Percentiles rank a stretch among this genome's conserved stretches.
phyloP scores from a whole-genome alignment of 2,329 filamentous ascomycete genomes.

The Nakataea oryzae region DNA sequence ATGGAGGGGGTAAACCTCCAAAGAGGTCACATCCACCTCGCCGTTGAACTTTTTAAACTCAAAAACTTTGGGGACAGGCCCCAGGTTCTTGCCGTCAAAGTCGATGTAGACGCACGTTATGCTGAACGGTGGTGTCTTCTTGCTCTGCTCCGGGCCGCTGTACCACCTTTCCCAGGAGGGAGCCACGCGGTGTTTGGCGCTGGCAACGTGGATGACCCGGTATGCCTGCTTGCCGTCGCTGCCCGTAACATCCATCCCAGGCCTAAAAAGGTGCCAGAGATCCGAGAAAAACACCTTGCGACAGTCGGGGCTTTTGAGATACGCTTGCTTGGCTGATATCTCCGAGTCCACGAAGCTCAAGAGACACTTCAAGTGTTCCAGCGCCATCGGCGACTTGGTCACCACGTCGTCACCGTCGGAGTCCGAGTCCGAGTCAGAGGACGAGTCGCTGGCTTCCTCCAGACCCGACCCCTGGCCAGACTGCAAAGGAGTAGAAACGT shows the following conservation, averaged over 20 bases:
- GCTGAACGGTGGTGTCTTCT: slow-evolving; percentile 5
- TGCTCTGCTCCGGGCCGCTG: slow-evolving; percentile 11
- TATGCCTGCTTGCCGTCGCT: slow-evolving; percentile 14
- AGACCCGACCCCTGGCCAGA: no score
- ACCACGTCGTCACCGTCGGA: no score
- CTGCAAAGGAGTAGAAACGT: not conserved
- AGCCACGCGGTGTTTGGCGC: slow-evolving; percentile 6
- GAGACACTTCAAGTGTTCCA: slow-evolving; percentile 3
- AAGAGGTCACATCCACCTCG: slow-evolving; percentile 11
- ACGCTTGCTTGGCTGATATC: slow-evolving; percentile 4
- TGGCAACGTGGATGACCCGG: slow-evolving; percentile 10
- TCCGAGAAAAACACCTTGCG: slow-evolving; percentile 12
- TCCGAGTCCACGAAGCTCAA: slow-evolving; percentile 4
- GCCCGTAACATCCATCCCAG: slow-evolving; percentile 9
- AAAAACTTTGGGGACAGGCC: slow-evolving; percentile 14
- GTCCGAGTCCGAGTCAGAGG: no score
- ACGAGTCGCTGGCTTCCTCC: no score
- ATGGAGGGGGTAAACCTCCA: slow-evolving; percentile 17
- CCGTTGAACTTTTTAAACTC: slow-evolving; percentile 15
- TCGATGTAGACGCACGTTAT: slow-evolving; percentile 16
- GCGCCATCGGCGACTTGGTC: not conserved
- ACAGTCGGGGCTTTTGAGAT: slow-evolving; percentile 6
- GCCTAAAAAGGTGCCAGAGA: slow-evolving; percentile 15
- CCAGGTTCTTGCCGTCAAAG: slow-evolving; percentile 19
- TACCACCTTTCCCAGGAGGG: slow-evolving; percentile 6